Evolutionary conservation across 202 grass and related monocot species (phyloP), one percentile per base, ranked within the genome.

Genomic region (Brachypodium distachyon): DNA sequence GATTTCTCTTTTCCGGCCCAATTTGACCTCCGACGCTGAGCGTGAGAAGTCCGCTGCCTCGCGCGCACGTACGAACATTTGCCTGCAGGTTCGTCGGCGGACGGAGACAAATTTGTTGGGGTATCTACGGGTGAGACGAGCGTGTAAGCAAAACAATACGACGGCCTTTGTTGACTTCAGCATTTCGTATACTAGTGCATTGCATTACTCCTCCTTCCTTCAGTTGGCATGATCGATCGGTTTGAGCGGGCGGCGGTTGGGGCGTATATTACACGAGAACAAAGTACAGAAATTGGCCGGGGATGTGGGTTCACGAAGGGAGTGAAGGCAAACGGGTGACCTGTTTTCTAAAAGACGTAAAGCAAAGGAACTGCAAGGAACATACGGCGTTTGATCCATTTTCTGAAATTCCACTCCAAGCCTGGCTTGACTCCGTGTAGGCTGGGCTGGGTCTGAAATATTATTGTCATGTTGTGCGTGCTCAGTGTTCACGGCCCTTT

Each of bases 51-150:
- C 29, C 26, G 56, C 27, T 28, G 13, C 16, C 1, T 18, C 56
- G 50, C 50, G 7, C 4, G 32, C 18, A 3, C 32, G 32, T 17
- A 25, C 34, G 12, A 76, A 74, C 40, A 29, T 70, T 52, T 48
- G 43, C 33, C 77, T 61, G 77, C 70, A 43, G 61, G 26, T 75
- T 68, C 52, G 61, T 81, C 75, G 69, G 41, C 41, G 0, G 83
- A 86, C 53, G 43, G 77, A 5, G 77, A 70, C 70, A 76, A 53
- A 12, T 10, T 39, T 61, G 60, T 59, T 33, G 18, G 9, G 1
- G n/a, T n/a, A n/a, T n/a, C n/a, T n/a, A 29, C 7, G 25, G 56
- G 9, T 9, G 25, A 16, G 17, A 57, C 32, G 56, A 5, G 13
- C 65, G 10, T 22, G 57, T 3, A 17, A 59, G 38, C 25, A 43